These are phyloP conservation scores for Skeletonema potamos DNA, from an alignment of 108 stramenopile genomes.

Conservation along the genomic window DNA sequence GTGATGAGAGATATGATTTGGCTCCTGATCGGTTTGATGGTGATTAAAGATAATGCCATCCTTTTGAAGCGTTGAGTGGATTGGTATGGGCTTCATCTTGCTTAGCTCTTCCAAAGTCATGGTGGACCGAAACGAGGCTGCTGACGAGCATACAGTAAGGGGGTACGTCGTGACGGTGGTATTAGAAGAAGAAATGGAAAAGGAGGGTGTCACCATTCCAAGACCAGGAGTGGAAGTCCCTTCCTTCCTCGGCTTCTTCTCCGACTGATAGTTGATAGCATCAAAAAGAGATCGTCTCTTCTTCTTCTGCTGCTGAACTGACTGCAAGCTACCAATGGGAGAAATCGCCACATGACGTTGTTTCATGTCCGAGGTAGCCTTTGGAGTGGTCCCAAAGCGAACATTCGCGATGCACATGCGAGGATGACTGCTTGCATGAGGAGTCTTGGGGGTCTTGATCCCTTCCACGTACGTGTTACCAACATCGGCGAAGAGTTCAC, in stretches of 20 bases:
- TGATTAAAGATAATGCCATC: background rate
- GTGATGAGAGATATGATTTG: background rate
- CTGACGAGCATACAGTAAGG: slow-evolving; percentile 36
- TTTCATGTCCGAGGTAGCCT: slow-evolving; percentile 7
- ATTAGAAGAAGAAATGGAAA: slow-evolving; percentile 34
- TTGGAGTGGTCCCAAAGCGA: slow-evolving; percentile 35
- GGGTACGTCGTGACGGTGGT: slow-evolving; percentile 36
- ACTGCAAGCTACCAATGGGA: slow-evolving; percentile 22
- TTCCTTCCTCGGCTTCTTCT: slow-evolving; percentile 10
- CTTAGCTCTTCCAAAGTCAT: slow-evolving; percentile 9
- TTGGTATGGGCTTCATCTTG: background rate
- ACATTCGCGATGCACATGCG: slow-evolving; percentile 44
- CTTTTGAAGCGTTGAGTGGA: background rate
- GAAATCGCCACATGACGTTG: slow-evolving; percentile 43
- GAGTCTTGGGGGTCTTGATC: slow-evolving; percentile 40
- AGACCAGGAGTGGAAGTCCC: slow-evolving; percentile 4
- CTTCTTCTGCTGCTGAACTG: slow-evolving; percentile 13
- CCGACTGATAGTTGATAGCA: background rate
- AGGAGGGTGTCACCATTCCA: slow-evolving; percentile 29
- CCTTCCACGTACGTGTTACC: slow-evolving; percentile 15
- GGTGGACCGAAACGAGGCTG: slow-evolving; percentile 17
- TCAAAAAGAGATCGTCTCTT: slow-evolving; percentile 31
- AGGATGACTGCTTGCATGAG: slow-evolving; percentile 35
- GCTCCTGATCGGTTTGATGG: background rate
- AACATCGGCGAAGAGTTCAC: slow-evolving; percentile 7